Conservation (phyloP, 2,329 filamentous ascomycete genomes). For the Spiromastix sp. region DNA sequence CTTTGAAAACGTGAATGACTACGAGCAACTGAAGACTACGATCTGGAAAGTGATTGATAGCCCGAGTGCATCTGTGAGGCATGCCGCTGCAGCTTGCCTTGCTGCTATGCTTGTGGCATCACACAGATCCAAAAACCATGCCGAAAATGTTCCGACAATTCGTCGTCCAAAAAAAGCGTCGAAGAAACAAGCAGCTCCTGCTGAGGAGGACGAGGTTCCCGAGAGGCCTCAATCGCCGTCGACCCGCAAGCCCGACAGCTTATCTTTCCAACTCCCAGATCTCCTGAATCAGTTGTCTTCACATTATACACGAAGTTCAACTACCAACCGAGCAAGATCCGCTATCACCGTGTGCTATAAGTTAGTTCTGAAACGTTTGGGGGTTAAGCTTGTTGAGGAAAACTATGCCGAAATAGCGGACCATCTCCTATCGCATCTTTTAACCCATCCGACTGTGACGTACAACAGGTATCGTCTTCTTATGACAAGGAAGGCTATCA, state of each 20-base stretch:
- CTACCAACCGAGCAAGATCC: conserved; percentile 69
- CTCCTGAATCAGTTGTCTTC: conserved; percentile 67
- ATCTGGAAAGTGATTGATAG: conserved; percentile 84
- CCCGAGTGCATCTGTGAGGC: conserved; percentile 60
- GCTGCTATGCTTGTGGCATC: conserved; percentile 74
- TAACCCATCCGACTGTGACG: conserved; percentile 63
- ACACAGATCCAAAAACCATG: conserved; percentile 53
- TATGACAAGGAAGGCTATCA: conserved; percentile 72
- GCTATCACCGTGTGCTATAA: conserved; percentile 83
- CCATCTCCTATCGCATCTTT: conserved; percentile 68
- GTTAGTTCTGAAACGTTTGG: conserved; percentile 65
- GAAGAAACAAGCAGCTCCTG: conserved; percentile 54
- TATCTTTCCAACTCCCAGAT: conserved; percentile 66
- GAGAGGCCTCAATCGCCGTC: conserved; percentile 52
- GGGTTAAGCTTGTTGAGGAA: conserved; percentile 70
- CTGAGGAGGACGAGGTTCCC: conserved; percentile 62
- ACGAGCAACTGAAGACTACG: conserved; percentile 73
- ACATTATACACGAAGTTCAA: conserved; percentile 70
- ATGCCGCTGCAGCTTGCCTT: conserved; percentile 77
- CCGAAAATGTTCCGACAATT: conserved; percentile 45
- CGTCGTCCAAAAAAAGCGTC: conserved; percentile 66
- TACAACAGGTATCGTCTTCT: conserved; percentile 84
- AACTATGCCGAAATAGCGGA: conserved; percentile 74
- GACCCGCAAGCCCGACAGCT: conserved; percentile 49
- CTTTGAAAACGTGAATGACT: conserved; percentile 82